Conservation (phyloP, 225 moss, liverwort and hornwort genomes). For the Sphagnum contortum region DNA sequence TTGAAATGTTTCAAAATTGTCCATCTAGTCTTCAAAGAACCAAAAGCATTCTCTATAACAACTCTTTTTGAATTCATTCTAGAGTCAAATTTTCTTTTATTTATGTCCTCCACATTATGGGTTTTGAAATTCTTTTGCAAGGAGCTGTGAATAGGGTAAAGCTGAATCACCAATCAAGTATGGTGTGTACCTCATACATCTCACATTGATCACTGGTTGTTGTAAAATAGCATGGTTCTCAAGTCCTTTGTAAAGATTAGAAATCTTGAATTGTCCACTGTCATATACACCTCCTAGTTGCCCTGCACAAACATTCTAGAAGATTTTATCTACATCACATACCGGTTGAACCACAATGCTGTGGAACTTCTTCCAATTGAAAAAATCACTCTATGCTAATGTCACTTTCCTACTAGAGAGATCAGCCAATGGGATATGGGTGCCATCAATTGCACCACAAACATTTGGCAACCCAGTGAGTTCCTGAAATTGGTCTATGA, state of each 20-base stretch:
- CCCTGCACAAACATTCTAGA: no score
- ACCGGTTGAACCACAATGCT: not conserved
- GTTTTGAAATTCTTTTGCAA: not conserved
- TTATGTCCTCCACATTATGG: not conserved
- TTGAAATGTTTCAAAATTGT: not conserved
- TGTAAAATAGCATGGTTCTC: no score
- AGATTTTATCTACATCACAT: no score
- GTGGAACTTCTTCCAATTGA: not conserved
- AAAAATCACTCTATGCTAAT: not conserved
- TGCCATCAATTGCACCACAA: not conserved
- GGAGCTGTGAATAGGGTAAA: no score
- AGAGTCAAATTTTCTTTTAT: not conserved
- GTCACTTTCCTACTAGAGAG: slow-evolving; percentile 1
- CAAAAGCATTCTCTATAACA: slow-evolving; percentile 5
- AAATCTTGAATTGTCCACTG: no score
- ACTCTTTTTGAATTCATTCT: not conserved
- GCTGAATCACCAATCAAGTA: no score
- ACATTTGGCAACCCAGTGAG: slow-evolving; percentile 1
- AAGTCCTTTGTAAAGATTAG: no score
- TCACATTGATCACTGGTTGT: no score
- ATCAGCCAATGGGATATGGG: not conserved
- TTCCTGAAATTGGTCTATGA: not conserved
- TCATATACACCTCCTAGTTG: no score
- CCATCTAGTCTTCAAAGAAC: not conserved
- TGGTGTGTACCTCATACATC: no score